phyloP scores from a whole-genome alignment of 2,329 filamentous ascomycete genomes.

The Fusarium burgessii region DNA sequence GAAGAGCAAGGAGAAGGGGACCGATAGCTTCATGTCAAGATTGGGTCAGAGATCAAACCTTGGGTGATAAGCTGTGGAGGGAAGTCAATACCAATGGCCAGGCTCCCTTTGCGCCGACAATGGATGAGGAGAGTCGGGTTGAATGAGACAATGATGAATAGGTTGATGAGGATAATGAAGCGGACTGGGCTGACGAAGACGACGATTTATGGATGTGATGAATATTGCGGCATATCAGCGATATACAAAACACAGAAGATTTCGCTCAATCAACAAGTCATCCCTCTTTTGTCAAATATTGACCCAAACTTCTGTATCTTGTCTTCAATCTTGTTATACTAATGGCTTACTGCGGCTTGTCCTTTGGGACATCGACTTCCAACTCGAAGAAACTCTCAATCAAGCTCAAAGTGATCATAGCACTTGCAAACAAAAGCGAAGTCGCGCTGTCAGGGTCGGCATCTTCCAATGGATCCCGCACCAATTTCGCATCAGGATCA shows the following conservation, averaged over 20 bases:
- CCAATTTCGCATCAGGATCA: not conserved
- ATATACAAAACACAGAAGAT: not conserved
- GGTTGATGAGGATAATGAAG: not conserved
- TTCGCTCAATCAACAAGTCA: not conserved
- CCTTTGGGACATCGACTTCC: not conserved
- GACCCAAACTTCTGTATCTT: rapidly evolving
- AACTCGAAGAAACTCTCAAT: slow-evolving; percentile 16
- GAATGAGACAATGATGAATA: not conserved
- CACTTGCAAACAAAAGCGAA: slow-evolving; percentile 6
- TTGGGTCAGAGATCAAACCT: slow-evolving; percentile 19
- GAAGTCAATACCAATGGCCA: not conserved
- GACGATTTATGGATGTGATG: not conserved
- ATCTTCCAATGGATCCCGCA: slow-evolving; percentile 2
- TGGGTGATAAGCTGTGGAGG: slow-evolving; percentile 19
- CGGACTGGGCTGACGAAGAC: not conserved
- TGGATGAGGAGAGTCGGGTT: not conserved
- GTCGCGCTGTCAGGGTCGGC: not conserved
- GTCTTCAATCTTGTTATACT: rapidly evolving
- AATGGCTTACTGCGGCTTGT: not conserved
- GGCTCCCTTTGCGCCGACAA: not conserved
- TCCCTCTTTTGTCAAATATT: too few relatives aligned
- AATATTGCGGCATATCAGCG: not conserved
- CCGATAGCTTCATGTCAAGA: not conserved
- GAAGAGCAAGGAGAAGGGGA: not conserved
- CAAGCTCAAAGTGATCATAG: slow-evolving; percentile 9